Base-by-base conservation (phyloP, 1,284 basidiomycete genomes). In the Singerocomus inundabilis region DNA sequence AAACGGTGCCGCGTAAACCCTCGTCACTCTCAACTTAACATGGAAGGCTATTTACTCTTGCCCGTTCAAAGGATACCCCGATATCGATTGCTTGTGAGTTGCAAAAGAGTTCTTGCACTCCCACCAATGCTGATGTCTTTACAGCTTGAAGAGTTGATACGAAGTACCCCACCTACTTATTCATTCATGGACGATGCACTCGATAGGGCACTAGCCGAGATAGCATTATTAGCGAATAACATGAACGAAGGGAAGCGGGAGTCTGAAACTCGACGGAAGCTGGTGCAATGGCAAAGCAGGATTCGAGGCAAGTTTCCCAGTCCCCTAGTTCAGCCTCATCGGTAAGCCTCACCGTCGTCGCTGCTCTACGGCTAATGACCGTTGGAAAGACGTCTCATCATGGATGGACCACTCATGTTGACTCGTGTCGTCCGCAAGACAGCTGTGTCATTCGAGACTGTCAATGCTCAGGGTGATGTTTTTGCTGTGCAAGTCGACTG, bases 171-270 rank as follows among this genome's bases (percentile, higher is more conserved):
- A n/a, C 87, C 89, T 18, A 72, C 74, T 36, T 79, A 81, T 52
- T 81, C 86, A 40, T 82, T 77, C 63, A 78, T 80, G 71, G 84
- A 84, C 55, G 92, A 94, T 65, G 84, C 91, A n/a, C 75, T 98
- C 42, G 89, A 92, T 57, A 82, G 83, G 52, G 93, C 94, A 1
- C 71, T 96, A 47, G 74, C 81, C 24, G 91, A 95, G 69, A 96
- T 98, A 58, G 81, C 92, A 5, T 82, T 81, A 8, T 72, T 98
- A 43, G 93, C 94, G 7, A 91, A 84, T 47, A 89, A 91, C 62
- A 96, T 98, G 91, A 98, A 98, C 69, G 94, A 98, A 72, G 91
- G 93, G 57, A 97, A 97, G 70, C 84, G 94, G 15, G 94, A 97
- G 61, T 81, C 91, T 4, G 94, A 98, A 71, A 93, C 91, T 5